Conservation (phyloP, 176 grass and related monocot genomes). For the Raddia guianensis region DNA sequence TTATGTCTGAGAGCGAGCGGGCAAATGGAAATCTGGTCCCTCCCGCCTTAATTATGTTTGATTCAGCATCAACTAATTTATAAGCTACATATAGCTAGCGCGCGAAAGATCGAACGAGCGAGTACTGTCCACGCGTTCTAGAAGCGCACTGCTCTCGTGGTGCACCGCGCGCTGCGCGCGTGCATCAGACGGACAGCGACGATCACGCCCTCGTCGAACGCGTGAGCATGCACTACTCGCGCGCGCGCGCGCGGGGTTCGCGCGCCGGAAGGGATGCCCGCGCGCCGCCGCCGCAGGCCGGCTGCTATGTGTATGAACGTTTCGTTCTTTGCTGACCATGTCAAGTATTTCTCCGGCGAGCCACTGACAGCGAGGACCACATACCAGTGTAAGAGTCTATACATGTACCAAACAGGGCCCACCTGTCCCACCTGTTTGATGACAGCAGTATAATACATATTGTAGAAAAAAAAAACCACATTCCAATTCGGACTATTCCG, state of each 20-base stretch:
- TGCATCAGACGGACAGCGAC: constrained; percentile 52
- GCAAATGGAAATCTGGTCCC: constrained; percentile 39
- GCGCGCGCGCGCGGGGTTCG: too few species aligned
- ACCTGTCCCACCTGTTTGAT: not conserved
- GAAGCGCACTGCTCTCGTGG: constrained; percentile 53
- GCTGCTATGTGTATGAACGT: constrained; percentile 25
- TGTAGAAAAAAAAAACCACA: too few species aligned
- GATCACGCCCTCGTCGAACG: constrained; percentile 48
- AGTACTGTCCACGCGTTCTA: constrained; percentile 39
- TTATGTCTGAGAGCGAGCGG: not conserved
- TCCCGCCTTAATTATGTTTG: constrained; percentile 31
- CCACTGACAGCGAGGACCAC: not conserved
- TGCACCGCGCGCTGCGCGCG: constrained; percentile 36
- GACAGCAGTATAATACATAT: too few species aligned
- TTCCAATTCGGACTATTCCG: too few species aligned
- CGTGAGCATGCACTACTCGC: constrained; percentile 40
- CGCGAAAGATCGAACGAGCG: not conserved
- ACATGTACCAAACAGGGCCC: not conserved
- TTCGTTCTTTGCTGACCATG: constrained; percentile 30
- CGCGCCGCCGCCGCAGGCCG: not conserved
- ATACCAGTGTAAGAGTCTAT: not conserved
- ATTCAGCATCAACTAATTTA: constrained; percentile 32
- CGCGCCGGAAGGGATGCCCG: constrained; percentile 12
- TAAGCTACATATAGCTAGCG: not conserved
- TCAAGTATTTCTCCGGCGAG: not conserved